Base-by-base conservation (phyloP, 495 filamentous ascomycete species). In the Aspergillus kassunensis region DNA sequence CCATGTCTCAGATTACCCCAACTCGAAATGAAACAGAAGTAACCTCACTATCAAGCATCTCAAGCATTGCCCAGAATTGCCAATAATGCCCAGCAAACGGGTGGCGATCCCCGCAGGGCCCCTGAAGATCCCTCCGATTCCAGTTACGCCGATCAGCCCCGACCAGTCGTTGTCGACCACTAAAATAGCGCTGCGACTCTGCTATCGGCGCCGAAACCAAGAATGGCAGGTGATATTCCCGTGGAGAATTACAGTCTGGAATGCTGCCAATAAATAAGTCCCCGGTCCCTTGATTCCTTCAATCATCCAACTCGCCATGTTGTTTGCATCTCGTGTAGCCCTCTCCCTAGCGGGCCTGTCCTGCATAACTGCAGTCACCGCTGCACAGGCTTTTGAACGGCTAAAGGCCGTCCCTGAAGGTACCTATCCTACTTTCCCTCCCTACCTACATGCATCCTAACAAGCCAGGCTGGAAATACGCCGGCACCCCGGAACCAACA, bases 261-360 rank as follows among this genome's bases (percentile, higher is more conserved):
- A 6, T 37, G 34, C 24, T 4, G 24, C 4, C 24, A 27, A 27
- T 27, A 27, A 27, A 27, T 27, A 27, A 27, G 24, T 27, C 4
- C 24, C 24, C 24, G 24, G 9, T 9, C 24, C 24, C 24, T 27
- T 27, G 24, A 4, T 27, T 9, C 24, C 24, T 9, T 27, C 24
- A 9, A 27, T 27, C 24, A 27, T 37, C 34, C n/a, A 16, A 16
- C n/a, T 37, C 13, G 55, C 18, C 45, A 74, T 74, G 68, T 40
- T 63, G 53, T 60, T 62, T 9, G 51, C 67, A 13, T 48, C 67
- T 13, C 62, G 58, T 47, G 57, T 59, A 44, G 62, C 59, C 10
- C 50, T 69, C 66, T 74, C 75, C 56, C 70, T 77, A 30, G 68
- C 64, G 23, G 60, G 68, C n/a, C 44, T 65, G 25, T 71, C 73